Evolutionary conservation across 1,139 yeast species (phyloP), one percentile per base, ranked within the genome.

Genomic region (Yamadazyma diospyri): DNA sequence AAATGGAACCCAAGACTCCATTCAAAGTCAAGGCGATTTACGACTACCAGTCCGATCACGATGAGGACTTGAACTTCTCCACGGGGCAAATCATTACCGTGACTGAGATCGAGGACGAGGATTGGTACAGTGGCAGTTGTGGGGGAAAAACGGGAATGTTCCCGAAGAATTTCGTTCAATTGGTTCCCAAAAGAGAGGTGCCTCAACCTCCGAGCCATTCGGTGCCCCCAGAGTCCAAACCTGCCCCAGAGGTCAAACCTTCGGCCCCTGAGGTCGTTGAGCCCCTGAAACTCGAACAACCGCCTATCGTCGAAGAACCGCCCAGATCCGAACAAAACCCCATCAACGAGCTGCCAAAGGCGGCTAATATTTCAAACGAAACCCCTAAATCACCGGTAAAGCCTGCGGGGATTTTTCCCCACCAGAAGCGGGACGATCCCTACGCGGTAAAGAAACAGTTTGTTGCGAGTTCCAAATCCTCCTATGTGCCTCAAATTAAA

Each of bases 111-210:
- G 95, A 87, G 48, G 97, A 88, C 51, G 94, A 63, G 73, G 96
- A 89, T 43, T 92, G 98, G 98, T 83, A 75, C 51, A 65, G 74
- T 26, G 98, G 98, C 2, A 63, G 69, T 10, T 81, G 71, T 46
- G 62, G 61, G 13, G 78, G 72, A 8, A 58, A 63, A 36, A 56
- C 72, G 23, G 98, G 98, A 6, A 81, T 89, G 66, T 92, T 92
- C 48, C 98, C 98, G 6, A 78, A 76, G 55, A 81, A 78, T 53
- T 92, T 86, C 62, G 97, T 92, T 4, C 78, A 77, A 39, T 27
- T 45, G 9, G 37, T 62, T 5, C 32, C 20, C 9, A 28, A 30
- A 15, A 26, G 33, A 22, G 34, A 29, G 16, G 35, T 29, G 1
- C 34, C 39, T 2, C 30, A 36, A 20, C 36, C 36, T 13, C 32